Base-by-base conservation (phyloP, 2,329 filamentous ascomycete genomes). In the Stemphylium vesicarium region DNA sequence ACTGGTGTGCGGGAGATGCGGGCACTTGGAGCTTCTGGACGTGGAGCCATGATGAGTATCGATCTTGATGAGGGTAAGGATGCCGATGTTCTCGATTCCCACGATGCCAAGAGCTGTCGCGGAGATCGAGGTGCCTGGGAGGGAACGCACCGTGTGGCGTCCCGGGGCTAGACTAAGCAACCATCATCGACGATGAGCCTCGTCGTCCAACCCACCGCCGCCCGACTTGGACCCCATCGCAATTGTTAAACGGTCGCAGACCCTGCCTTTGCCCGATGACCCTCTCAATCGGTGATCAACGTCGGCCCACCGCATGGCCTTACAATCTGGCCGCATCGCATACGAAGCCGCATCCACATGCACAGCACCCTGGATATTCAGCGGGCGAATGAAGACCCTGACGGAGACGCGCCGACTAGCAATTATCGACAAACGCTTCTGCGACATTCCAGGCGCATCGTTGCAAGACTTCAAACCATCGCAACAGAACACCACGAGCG, bases 131-230 rank as follows among this genome's bases (percentile, higher is more conserved):
- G 43, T 38, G 32, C 51, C 44, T 43, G 42, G 35, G 35, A 42
- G 48, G 22, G 37, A 48, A 54, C 37, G 41, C 31, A 31, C 33
- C 18, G 13, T 47, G 20, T 59, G 53, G 50, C 42, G 39, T 46
- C 32, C 42, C 33, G 20, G 42, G 55, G 41, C 56, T 53, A 56
- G 61, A 50, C 54, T 41, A 35, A 41, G 54, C 32, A 22, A 13
- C 35, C n/a, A 35, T 33, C 50, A 63, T 63, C 60, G 60, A 47
- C 60, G 60, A 63, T 63, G 61, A 45, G 50, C 51, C 50, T 57
- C 56, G 24, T 49, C 43, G 33, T 38, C 35, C 24, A 35, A 40
- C 40, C 42, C 50, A 22, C 36, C 47, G 41, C 51, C 43, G 57
- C 58, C 52, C 15, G 42, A 35, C 18, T 3, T 26, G 46, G 24